phyloP scores from a whole-genome alignment of 2,329 filamentous ascomycete genomes.

The Colletotrichum musicola region DNA sequence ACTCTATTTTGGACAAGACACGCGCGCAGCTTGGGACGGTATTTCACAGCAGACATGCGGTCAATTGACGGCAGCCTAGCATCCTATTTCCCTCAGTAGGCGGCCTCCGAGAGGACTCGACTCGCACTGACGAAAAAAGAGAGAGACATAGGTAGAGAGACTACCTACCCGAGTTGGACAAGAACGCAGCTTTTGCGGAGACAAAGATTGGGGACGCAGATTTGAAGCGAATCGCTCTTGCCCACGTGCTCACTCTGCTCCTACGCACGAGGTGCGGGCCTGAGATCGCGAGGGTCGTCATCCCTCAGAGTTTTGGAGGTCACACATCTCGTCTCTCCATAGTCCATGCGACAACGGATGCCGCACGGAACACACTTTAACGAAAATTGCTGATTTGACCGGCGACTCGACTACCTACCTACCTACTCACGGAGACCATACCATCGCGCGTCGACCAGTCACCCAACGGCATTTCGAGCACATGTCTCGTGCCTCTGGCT shows the following conservation, averaged over 20 bases:
- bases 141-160: too few species aligned
- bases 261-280: constrained; percentile 8
- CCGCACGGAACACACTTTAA: constrained; percentile 9
- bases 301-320: not conserved
- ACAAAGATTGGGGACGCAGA: not conserved
- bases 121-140: too few species aligned
- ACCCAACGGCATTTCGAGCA: constrained; percentile 28
- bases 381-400: not conserved
- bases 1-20: constrained; percentile 26
- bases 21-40: not conserved
- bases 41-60: not conserved
- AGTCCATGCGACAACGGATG: not conserved
- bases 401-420: not conserved
- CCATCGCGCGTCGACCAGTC: not conserved
- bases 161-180: not conserved
- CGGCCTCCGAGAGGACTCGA: not conserved
- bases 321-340: not conserved
- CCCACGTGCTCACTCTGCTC: constrained; percentile 32
- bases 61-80: not conserved
- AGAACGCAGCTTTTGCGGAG: not conserved
- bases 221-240: constrained; percentile 15
- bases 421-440: too few species aligned
- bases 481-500: constrained; percentile 36
- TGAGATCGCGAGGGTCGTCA: constrained; percentile 10
- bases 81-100: not conserved